Evolutionary conservation across 202 grass and related monocot genomes (phyloP).

Genomic region (Elaeis oleifera): DNA sequence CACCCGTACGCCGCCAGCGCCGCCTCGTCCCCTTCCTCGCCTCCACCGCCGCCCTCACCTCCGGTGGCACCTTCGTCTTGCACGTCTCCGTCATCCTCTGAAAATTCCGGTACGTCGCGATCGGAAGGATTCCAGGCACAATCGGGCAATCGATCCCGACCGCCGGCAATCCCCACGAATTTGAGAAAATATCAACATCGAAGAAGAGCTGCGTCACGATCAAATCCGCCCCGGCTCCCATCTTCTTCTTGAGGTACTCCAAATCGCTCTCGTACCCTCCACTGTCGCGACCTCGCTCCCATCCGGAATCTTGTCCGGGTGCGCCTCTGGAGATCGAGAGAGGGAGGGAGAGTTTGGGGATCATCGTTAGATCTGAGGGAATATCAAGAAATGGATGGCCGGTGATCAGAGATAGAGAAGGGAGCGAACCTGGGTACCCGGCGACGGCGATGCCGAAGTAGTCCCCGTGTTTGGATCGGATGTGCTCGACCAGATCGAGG

Average conservation of each 20-base stretch:
- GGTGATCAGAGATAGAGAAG: too few relatives aligned
- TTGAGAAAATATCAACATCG: slow-evolving; percentile 21
- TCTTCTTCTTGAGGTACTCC: slow-evolving; percentile 27
- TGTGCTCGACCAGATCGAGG: slow-evolving; percentile 31
- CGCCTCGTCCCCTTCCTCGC: slow-evolving; percentile 16
- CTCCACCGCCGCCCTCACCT: slow-evolving; percentile 28
- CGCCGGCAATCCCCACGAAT: slow-evolving; percentile 26
- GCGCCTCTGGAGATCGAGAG: slow-evolving; percentile 20
- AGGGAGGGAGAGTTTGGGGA: not conserved
- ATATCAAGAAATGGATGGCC: too few relatives aligned
- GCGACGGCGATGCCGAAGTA: slow-evolving; percentile 23
- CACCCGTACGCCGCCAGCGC: slow-evolving; percentile 25
- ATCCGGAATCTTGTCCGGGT: slow-evolving; percentile 27
- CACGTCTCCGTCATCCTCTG: slow-evolving; percentile 30
- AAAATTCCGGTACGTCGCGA: slow-evolving; percentile 29
- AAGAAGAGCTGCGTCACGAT: slow-evolving; percentile 32
- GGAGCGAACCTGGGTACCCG: slow-evolving; percentile 28
- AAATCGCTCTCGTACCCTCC: slow-evolving; percentile 29
- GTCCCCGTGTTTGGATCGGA: slow-evolving; percentile 26
- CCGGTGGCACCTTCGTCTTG: slow-evolving; percentile 31
- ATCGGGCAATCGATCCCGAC: slow-evolving; percentile 30
- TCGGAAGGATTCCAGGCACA: slow-evolving; percentile 27
- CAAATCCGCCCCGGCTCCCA: slow-evolving; percentile 29
- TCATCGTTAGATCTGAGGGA: too few relatives aligned
- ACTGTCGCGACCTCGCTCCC: slow-evolving; percentile 25